Evolutionary conservation across 202 grass and related monocot species (phyloP), one percentile per base, ranked within the genome.

Genomic region (Setaria viridis): DNA sequence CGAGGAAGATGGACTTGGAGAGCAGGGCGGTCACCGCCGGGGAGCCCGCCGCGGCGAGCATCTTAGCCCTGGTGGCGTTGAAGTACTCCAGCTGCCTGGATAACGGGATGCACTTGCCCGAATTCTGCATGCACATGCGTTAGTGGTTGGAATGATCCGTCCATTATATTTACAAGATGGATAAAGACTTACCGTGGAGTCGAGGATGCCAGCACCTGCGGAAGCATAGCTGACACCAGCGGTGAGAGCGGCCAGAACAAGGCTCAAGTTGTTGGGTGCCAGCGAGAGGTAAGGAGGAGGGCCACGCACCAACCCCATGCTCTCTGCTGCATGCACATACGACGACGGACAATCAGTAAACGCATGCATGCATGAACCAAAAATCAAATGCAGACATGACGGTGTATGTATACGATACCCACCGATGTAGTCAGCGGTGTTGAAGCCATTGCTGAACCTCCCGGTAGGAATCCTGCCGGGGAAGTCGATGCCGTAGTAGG

Each of bases 381-480:
- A 25, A 39, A 39, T 4, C 37, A 39, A 39, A 41, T 39, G 37
- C 37, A 39, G 37, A 39, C 37, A 39, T 4, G 37, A 3, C 0
- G 5, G 34, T 35, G 34, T 35, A 35, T 25, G 25, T 25, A 25
- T 25, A 25, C 25, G 25, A 25, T 1, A 41, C 39, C 5, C 39
- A 46, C 88, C 83, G 4, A 92, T 1, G 56, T 51, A 92, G 71
- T 92, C 87, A n/a, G 85, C 91, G 20, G 49, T 47, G 80, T 84
- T 87, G 73, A 65, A 82, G 76, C 84, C 86, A 3, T 91, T 89
- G 87, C 89, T 94, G 75, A 91, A 94, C 47, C 87, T 47, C 2
- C 92, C 89, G 25, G 89, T 91, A 5, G 89, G 55, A 54, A 0
- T 37, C 3, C 25, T 12, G 6, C 49, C 53, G 1, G 89, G 86